Evolutionary conservation across 2,329 filamentous ascomycete species (phyloP).

Genomic region (Fusarium sp.): DNA sequence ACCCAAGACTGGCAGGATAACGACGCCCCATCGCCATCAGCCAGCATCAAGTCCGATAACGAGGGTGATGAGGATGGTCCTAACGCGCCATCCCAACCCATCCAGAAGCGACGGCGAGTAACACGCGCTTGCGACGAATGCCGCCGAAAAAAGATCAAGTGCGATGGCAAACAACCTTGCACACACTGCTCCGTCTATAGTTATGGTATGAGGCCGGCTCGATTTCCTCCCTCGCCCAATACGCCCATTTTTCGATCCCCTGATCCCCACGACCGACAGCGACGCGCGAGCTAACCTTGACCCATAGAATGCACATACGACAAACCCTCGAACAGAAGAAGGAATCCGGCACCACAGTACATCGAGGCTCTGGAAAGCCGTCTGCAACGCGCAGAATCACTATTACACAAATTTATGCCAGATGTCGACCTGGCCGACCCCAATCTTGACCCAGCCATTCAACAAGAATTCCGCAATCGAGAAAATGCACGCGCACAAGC

Average conservation of each 20-base stretch:
- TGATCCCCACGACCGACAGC: neutral
- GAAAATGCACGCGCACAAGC: slow-evolving; percentile 63
- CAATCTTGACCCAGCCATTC: slow-evolving; percentile 80
- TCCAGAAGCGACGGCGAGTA: slow-evolving; percentile 82
- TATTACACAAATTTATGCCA: slow-evolving; percentile 83
- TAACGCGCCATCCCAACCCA: slow-evolving; percentile 62
- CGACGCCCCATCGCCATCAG: slow-evolving; percentile 55
- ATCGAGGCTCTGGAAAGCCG: slow-evolving; percentile 89
- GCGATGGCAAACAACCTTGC: slow-evolving; percentile 87
- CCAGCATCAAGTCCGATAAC: slow-evolving; percentile 57
- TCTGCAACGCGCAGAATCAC: slow-evolving; percentile 83
- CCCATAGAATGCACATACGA: slow-evolving; percentile 89
- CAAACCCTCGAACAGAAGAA: slow-evolving; percentile 89
- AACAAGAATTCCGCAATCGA: slow-evolving; percentile 73
- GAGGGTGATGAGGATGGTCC: slow-evolving; percentile 54
- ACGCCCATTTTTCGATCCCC: neutral
- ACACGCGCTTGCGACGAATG: slow-evolving; percentile 87
- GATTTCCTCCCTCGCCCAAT: slow-evolving; percentile 3
- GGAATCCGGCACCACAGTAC: slow-evolving; percentile 92
- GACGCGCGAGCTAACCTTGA: slow-evolving; percentile 30
- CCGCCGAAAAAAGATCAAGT: slow-evolving; percentile 88
- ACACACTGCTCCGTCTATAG: slow-evolving; percentile 98
- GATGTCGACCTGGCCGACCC: slow-evolving; percentile 89
- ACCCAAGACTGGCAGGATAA: slow-evolving; percentile 51
- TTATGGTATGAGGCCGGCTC: slow-evolving; percentile 75